Conservation (phyloP, 2,329 filamentous ascomycete genomes). For the Eutypa lata region DNA sequence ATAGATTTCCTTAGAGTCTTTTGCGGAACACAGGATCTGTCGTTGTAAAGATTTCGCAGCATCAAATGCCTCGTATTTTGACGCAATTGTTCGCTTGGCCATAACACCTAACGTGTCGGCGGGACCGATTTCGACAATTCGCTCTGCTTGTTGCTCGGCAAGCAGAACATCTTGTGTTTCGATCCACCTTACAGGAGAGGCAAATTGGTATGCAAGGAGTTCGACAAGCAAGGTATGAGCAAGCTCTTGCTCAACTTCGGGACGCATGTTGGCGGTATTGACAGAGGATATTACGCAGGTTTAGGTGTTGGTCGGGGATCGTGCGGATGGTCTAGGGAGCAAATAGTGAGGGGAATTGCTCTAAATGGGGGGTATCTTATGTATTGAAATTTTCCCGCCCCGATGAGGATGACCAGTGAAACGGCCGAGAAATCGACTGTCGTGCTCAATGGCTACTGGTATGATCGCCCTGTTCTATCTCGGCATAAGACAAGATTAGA, state of each 20-base stretch:
- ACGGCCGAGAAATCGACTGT: background rate
- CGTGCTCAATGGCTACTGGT: background rate
- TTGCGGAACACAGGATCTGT: slow-evolving; percentile 99
- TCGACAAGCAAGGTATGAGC: slow-evolving; percentile 97
- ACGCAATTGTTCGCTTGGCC: slow-evolving; percentile 91
- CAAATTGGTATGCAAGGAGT: slow-evolving; percentile 98
- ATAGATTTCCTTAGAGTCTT: slow-evolving; percentile 98
- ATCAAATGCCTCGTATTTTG: slow-evolving; percentile 98
- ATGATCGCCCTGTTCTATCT: background rate
- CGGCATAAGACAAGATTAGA: background rate
- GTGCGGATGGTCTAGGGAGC: slow-evolving; percentile 4
- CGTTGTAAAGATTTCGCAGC: slow-evolving; percentile 93
- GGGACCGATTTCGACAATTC: slow-evolving; percentile 95
- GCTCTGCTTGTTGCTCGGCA: slow-evolving; percentile 90
- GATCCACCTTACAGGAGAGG: slow-evolving; percentile 98
- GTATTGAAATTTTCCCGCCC: background rate
- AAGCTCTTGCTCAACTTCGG: slow-evolving; percentile 98
- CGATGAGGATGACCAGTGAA: background rate
- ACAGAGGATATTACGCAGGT: slow-evolving; percentile 8
- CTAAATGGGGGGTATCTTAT: background rate
- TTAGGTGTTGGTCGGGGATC: slow-evolving; percentile 3
- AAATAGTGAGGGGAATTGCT: background rate
- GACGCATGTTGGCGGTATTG: slow-evolving; percentile 68
- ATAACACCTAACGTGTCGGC: slow-evolving; percentile 96
- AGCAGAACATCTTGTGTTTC: slow-evolving; percentile 99